A percentile compares a stretch with the other conserved stretches of the same genome.
phyloP scores from a whole-genome alignment of 2,329 filamentous ascomycete species.

The Uncinocarpus reesii region DNA sequence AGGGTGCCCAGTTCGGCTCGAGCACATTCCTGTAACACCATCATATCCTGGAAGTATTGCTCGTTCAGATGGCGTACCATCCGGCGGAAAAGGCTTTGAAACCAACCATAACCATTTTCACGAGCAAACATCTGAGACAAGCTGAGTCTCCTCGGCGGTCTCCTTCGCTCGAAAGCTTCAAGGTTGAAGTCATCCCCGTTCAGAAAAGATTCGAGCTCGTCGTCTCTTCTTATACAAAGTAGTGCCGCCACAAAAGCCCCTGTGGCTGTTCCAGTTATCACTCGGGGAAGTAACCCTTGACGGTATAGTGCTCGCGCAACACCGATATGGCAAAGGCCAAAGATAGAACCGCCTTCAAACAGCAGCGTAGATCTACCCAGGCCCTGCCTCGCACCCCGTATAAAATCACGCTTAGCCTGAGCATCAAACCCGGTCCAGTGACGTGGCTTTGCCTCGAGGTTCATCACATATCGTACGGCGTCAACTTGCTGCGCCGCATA shows the following conservation, averaged over 20 bases:
- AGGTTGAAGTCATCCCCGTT: slow-evolving; percentile 73
- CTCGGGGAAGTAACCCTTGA: slow-evolving; percentile 69
- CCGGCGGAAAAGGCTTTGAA: slow-evolving; percentile 55
- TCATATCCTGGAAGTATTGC: slow-evolving; percentile 75
- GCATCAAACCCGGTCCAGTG: slow-evolving; percentile 49
- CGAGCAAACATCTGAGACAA: neutral
- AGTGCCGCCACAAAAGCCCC: slow-evolving; percentile 82
- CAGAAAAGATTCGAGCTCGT: slow-evolving; percentile 67
- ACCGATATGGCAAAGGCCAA: slow-evolving; percentile 80
- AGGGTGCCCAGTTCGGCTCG: slow-evolving; percentile 75
- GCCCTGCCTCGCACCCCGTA: slow-evolving; percentile 77
- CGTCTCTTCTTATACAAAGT: slow-evolving; percentile 76
- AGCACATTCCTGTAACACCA: slow-evolving; percentile 72
- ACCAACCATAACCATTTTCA: slow-evolving; percentile 30
- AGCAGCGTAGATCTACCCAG: slow-evolving; percentile 81
- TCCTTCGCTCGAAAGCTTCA: slow-evolving; percentile 56
- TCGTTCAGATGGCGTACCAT: slow-evolving; percentile 59
- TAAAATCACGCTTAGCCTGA: slow-evolving; percentile 71
- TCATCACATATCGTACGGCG: slow-evolving; percentile 65
- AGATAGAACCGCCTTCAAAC: slow-evolving; percentile 81
- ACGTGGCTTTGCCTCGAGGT: slow-evolving; percentile 49
- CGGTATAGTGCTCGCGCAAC: slow-evolving; percentile 81
- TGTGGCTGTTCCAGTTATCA: slow-evolving; percentile 83
- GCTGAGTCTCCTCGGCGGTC: slow-evolving; percentile 1
- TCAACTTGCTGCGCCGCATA: slow-evolving; percentile 78